phyloP scores from a whole-genome alignment of 768 basidiomycete species.

The Lentinus tigrinus region DNA sequence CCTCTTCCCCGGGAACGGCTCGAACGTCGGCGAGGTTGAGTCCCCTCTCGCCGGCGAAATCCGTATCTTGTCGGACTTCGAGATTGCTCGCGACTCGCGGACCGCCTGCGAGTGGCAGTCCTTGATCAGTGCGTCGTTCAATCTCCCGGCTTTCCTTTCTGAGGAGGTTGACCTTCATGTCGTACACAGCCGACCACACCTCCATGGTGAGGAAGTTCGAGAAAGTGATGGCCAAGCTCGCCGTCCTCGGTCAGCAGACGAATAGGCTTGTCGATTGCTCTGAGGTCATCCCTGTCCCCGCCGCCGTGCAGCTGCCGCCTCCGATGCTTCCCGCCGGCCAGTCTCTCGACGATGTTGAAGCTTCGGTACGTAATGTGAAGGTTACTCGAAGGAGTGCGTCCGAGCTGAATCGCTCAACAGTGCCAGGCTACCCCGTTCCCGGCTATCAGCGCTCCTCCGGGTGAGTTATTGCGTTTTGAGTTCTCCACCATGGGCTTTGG shows the following conservation, averaged over 20 bases:
- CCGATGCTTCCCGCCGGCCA: constrained; percentile 25
- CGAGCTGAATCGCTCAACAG: too few relatives aligned
- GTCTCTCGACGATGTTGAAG: constrained; percentile 21
- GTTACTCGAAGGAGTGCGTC: background rate
- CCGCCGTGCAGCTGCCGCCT: constrained; percentile 3
- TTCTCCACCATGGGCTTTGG: background rate
- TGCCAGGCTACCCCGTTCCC: constrained; percentile 22
- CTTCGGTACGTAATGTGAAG: constrained; percentile 10
- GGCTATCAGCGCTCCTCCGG: constrained; percentile 24
- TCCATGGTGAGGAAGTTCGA: constrained; percentile 14
- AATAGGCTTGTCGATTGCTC: constrained; percentile 15
- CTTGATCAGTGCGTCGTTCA: constrained; percentile 18
- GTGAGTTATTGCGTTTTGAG: constrained; percentile 4
- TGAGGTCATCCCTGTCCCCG: constrained; percentile 15
- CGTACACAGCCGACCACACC: constrained; percentile 12
- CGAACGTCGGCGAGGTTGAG: constrained; percentile 26
- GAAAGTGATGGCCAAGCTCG: constrained; percentile 13
- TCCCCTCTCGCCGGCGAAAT: constrained; percentile 32
- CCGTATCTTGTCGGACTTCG: constrained; percentile 32
- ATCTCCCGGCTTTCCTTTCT: too few relatives aligned
- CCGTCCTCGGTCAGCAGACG: constrained; percentile 14
- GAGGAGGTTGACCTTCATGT: too few relatives aligned
- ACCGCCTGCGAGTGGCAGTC: constrained; percentile 35
- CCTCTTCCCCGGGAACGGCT: constrained; percentile 21
- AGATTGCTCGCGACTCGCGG: constrained; percentile 22